Conservation (phyloP, 116 monocot genomes). For the Phalaenopsis hybrid region DNA sequence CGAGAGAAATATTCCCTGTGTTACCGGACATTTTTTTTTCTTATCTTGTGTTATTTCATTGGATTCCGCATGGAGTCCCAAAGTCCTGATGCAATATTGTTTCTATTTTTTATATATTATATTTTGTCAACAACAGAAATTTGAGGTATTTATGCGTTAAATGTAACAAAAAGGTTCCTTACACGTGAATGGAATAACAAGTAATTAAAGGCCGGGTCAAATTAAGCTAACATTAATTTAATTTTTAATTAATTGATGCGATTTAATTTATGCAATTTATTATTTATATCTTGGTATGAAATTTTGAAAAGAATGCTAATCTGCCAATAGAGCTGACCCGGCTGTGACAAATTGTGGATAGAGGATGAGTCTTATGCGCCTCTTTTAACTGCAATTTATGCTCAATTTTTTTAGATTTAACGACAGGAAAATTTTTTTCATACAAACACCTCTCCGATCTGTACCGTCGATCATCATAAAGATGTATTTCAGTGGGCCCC, state of each 20-base stretch:
- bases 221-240: not conserved
- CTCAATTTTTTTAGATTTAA: not conserved
- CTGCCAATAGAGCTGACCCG: not conserved
- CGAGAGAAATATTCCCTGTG: no score
- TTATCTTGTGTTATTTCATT: no score
- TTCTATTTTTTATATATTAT: not conserved
- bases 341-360: not conserved
- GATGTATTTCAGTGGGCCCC: no score
- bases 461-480: no score
- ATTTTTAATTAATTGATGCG: not conserved
- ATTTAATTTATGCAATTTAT: not conserved
- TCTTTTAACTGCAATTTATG: not conserved
- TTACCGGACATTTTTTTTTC: no score
- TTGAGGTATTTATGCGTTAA: not conserved
- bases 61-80: no score
- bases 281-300: not conserved
- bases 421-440: no score
- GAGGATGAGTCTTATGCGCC: not conserved
- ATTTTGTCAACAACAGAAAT: not conserved
- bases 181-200: slow-evolving; percentile 1
- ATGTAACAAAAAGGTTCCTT: not conserved
- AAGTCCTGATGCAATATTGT: no score
- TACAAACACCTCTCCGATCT: no score
- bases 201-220: not conserved
- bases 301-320: not conserved